Percentiles rank a stretch among this genome's conserved stretches.
Evolutionary conservation across 179 eudicot species (phyloP).

Genomic region (Silene coronaria): DNA sequence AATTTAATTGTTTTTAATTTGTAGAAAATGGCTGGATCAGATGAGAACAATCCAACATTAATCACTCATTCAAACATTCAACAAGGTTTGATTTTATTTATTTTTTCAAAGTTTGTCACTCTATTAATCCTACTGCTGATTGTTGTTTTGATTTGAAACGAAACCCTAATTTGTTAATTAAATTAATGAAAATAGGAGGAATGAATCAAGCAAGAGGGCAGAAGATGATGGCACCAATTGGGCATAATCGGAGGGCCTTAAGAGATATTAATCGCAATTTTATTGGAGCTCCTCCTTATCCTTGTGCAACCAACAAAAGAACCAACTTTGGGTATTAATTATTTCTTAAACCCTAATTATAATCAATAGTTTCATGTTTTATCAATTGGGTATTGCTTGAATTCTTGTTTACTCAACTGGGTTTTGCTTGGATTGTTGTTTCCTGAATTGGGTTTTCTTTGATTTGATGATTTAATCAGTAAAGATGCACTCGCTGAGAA

Average conservation of each 20-base stretch:
- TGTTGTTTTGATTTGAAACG: neutral
- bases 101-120: neutral
- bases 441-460: conserved; percentile 1
- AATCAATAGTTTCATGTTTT: neutral
- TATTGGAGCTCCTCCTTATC: conserved; percentile 41
- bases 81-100: conserved; percentile 26
- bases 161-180: conserved; percentile 4
- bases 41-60: conserved; percentile 36
- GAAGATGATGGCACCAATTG: conserved; percentile 42
- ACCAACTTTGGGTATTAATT: conserved; percentile 28
- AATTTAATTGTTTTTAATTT: neutral
- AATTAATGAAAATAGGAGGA: conserved; percentile 15
- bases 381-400: neutral
- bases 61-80: conserved; percentile 19
- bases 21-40: conserved; percentile 31
- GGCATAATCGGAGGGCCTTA: conserved; percentile 55
- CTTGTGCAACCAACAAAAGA: conserved; percentile 42
- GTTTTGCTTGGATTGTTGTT: neutral
- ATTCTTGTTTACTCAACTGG: neutral
- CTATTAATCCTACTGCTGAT: neutral
- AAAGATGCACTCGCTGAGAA: conserved; percentile 34
- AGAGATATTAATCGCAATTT: conserved; percentile 49
- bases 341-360: conserved; percentile 14
- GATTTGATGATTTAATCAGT: conserved; percentile 28
- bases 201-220: conserved; percentile 31